These are phyloP conservation scores for Dictyostelium discoideum DNA, from an alignment of 78 protist species.

Conservation along the genomic window dicty_2.7 NC_007091.3:1051001-1051500, in stretches of 20 bases:
- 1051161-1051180: background rate
- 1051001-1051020: background rate
- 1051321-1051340: background rate
- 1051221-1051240: background rate
- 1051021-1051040: background rate
- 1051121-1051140: background rate
- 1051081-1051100: too few species aligned
- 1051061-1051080: background rate
- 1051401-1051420: conserved; percentile 32
- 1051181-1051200: background rate
- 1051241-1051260: background rate
- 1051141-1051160: background rate
- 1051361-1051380: background rate
- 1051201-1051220: background rate
- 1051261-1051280: background rate
- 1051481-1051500: background rate
- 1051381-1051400: background rate
- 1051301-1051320: background rate
- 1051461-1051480: background rate
- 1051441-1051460: background rate
- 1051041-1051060: background rate
- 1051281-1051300: background rate
- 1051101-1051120: too few species aligned
- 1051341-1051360: background rate
- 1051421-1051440: conserved; percentile 12